phyloP scores from a whole-genome alignment of 2,329 filamentous ascomycete species.

The Cercospora nicotianae region DNA sequence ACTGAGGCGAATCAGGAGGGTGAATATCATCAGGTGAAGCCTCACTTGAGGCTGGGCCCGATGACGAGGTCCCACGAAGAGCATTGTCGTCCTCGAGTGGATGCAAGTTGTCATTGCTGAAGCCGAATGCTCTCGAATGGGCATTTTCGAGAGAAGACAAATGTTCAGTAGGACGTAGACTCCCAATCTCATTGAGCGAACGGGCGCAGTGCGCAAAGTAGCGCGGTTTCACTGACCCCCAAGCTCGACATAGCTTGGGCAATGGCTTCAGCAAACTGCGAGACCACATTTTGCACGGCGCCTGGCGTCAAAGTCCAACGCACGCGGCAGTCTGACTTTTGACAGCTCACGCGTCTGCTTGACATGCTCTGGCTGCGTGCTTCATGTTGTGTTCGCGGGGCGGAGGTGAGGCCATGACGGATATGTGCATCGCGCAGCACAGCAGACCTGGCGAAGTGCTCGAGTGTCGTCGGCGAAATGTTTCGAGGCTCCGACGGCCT shows the following conservation, averaged over 20 bases:
- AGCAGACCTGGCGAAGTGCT: neutral
- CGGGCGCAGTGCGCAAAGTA: neutral
- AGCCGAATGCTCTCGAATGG: neutral
- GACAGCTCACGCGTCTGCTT: neutral
- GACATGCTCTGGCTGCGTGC: neutral
- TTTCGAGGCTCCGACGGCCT: neutral
- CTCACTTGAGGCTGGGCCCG: too few species aligned
- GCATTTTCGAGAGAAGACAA: neutral
- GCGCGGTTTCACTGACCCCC: neutral
- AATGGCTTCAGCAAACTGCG: neutral
- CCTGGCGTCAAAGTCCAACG: too few species aligned
- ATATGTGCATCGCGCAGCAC: neutral
- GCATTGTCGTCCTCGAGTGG: too few species aligned
- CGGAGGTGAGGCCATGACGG: neutral
- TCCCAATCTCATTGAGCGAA: neutral
- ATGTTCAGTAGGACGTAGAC: neutral
- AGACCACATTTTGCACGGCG: constrained; percentile 12
- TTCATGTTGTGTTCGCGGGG: neutral
- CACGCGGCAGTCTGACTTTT: neutral
- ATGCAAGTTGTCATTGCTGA: too few species aligned
- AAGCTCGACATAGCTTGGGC: neutral
- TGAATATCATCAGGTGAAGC: too few species aligned
- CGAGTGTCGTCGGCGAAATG: neutral
- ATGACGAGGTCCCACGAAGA: too few species aligned
- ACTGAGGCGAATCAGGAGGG: too few species aligned